Conservation (phyloP, 169 alveolate genomes). For the Plasmodium coatneyi region DNA sequence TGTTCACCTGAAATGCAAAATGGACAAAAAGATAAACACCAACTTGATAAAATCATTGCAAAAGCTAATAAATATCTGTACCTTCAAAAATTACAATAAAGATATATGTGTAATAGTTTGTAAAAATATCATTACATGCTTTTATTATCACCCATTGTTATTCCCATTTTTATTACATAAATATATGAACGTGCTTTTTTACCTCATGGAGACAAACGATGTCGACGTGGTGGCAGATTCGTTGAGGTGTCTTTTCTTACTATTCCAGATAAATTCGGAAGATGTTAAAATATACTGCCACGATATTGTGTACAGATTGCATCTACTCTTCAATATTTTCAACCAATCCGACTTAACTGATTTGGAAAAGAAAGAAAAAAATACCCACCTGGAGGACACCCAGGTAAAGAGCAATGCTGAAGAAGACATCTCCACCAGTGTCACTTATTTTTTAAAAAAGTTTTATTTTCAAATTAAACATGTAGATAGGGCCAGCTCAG, state of each 20-base stretch:
- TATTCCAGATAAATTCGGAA: conserved; percentile 31
- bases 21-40: conserved; percentile 19
- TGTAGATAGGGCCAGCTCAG: conserved; percentile 13
- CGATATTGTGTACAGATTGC: conserved; percentile 63
- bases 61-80: conserved; percentile 10
- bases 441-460: conserved; percentile 28
- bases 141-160: conserved; percentile 43
- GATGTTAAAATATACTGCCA: conserved; percentile 28
- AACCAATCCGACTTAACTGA: not conserved
- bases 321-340: conserved; percentile 46
- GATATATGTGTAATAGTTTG: conserved; percentile 21
- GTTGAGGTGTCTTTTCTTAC: conserved; percentile 28
- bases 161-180: conserved; percentile 40
- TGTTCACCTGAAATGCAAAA: conserved; percentile 41
- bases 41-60: conserved; percentile 31
- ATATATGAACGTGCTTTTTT: conserved; percentile 29
- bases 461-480: conserved; percentile 27
- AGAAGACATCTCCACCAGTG: not conserved
- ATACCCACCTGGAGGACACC: not conserved
- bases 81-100: conserved; percentile 32
- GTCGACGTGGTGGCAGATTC: conserved; percentile 35
- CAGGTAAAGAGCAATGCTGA: not conserved
- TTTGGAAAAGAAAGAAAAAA: not conserved
- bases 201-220: conserved; percentile 33
- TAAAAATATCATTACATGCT: conserved; percentile 24